Base-by-base conservation (phyloP, 768 basidiomycete genomes). In the Termitomyces sp. region DNA sequence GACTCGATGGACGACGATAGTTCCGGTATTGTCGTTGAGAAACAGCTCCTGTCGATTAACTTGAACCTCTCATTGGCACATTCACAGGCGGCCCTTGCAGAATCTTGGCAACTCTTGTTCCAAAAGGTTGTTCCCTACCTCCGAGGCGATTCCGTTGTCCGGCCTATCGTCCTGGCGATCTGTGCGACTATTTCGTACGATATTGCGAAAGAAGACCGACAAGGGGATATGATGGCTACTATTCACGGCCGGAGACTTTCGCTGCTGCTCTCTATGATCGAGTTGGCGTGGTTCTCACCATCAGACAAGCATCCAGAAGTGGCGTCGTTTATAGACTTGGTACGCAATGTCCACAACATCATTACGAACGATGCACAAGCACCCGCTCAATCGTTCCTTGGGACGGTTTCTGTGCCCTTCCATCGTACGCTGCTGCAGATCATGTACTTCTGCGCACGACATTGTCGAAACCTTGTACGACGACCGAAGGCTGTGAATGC, bases 21-120 rank as follows among this genome's bases (percentile, higher is more conserved):
- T 12, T 71, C 76, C 0, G 79, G 84, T 12, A 73, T 73, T 5
- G 74, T 84, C 13, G 81, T 84, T 14, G 82, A 89, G 63, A 83
- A 79, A 51, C 79, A 81, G 36, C 73, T 93, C 3, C 76, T 83
- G 50, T 84, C 87, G 1, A 84, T 95, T 70, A 97, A 97, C 70
- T 80, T 94, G 63, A 95, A 95, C 68, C 80, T 95, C 50, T 95
- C 93, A 1, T 75, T 97, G 41, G 78, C 90, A 23, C 89, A 96
- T 65, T 80, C 90, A 0, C 91, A 95, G 69, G 83, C 82, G 2
- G 75, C 84, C 2, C 77, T 93, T 48, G 82, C 88, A 0, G 84
- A 90, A 58, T 82, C 93, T 4, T 96, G 92, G 92, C 85, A 87
- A 53, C 77, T 79, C 48, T 71, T 96, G 47, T 76, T 94, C 46